Base-by-base conservation (phyloP, 1,139 yeast species). In the Scheffersomyces illinoinensis region DNA sequence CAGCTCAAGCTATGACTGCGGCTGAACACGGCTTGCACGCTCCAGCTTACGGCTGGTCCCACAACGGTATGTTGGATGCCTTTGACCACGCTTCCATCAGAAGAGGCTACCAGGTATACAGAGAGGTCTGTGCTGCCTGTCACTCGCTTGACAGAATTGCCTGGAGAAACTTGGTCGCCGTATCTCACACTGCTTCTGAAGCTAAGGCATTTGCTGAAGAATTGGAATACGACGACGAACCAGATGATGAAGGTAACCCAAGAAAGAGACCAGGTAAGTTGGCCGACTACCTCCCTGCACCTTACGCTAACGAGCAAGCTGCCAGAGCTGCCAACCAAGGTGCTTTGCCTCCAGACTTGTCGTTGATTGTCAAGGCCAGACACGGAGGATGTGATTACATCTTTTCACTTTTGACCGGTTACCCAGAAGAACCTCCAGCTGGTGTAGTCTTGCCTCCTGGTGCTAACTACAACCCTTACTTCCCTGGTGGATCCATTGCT, bases 291-390 rank as follows among this genome's bases (percentile, higher is more conserved):
- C 83, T 96, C 70, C 98, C 97, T 69, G 91, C 90, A 66, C 99
- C 99, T 62, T 95, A 95, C 78, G 93, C 91, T 68, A 95, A 95
- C 76, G 99, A 95, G 78, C 96, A 96, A 83, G 98, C 98, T 66
- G 99, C 99, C 57, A 92, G 99, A 85, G 98, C 99, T 67, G 98
- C 97, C 66, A 95, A 95, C 85, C 98, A 92, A 82, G 99, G 99
- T 79, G 98, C 99, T 63, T 85, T 90, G 68, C 99, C 99, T 64
- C 99, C 99, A 64, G 99, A 95, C 82, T 88, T 95, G 76, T 93
- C 98, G 51, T 86, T 95, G 78, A 92, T 95, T 74, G 97, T 95
- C 78, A 95, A 95, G 87, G 98, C 99, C 68, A 91, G 99, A 87
- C 99, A 95, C 82, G 98, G 98, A 75, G 98, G 93, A 69, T 86